These are phyloP conservation scores for Candida ortonii DNA, from an alignment of 805 yeast species.

Conservation along the genomic window DNA sequence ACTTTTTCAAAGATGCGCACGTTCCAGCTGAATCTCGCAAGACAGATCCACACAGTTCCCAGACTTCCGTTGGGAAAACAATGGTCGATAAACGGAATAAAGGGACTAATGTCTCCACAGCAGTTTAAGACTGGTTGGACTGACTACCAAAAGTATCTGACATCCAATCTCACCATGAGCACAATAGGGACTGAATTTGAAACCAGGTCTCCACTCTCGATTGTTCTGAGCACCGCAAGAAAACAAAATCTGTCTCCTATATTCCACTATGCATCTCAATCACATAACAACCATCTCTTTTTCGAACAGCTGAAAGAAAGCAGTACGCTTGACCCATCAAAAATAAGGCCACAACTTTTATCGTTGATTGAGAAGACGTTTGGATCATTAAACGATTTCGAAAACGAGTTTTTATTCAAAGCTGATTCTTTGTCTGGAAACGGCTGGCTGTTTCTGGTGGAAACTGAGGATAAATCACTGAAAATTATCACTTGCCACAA, in stretches of 20 bases:
- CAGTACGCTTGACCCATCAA: constrained; percentile 18
- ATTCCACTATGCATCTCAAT: constrained; percentile 89
- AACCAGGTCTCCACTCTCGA: constrained; percentile 69
- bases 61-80: constrained; percentile 39
- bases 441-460: constrained; percentile 77
- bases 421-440: constrained; percentile 58
- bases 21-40: constrained; percentile 16
- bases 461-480: constrained; percentile 57
- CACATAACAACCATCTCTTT: constrained; percentile 88
- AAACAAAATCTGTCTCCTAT: constrained; percentile 61
- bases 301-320: constrained; percentile 54
- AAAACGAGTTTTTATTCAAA: constrained; percentile 44
- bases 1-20: constrained; percentile 9
- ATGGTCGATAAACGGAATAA: constrained; percentile 49
- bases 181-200: constrained; percentile 82
- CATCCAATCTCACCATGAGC: constrained; percentile 56
- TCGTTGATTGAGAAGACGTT: constrained; percentile 36
- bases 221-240: constrained; percentile 63
- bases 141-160: constrained; percentile 67
- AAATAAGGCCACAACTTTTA: constrained; percentile 25
- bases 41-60: constrained; percentile 65
- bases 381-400: constrained; percentile 49
- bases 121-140: constrained; percentile 79
- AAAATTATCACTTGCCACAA: constrained; percentile 57
- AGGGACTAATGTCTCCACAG: constrained; percentile 58